Conservation (phyloP, 768 basidiomycete species). For the Pleurotus pulmonarius region DNA sequence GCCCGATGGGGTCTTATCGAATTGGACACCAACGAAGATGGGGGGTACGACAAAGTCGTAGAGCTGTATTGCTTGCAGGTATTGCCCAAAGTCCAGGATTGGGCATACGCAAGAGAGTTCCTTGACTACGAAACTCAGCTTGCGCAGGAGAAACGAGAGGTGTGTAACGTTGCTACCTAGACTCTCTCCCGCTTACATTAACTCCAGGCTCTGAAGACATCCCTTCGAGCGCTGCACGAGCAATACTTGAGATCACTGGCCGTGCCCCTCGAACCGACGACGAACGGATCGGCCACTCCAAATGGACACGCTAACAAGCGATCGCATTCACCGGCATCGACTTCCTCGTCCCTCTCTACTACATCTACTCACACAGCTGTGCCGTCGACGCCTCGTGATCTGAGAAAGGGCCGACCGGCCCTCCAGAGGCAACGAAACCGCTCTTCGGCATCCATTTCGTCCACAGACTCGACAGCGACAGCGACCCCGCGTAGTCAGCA, state of each 20-base stretch:
- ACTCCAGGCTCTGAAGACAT: constrained; percentile 33
- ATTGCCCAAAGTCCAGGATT: constrained; percentile 68
- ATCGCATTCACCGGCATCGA: constrained; percentile 47
- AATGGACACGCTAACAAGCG: constrained; percentile 18
- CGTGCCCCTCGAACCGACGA: background rate
- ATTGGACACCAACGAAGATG: constrained; percentile 31
- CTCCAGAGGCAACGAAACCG: constrained; percentile 1
- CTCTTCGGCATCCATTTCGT: constrained; percentile 30
- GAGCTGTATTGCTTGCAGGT: constrained; percentile 76
- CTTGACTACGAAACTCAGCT: constrained; percentile 71
- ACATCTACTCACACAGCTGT: constrained; percentile 71
- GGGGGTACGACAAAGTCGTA: constrained; percentile 67
- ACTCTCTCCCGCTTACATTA: constrained; percentile 10
- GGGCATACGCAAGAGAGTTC: constrained; percentile 79
- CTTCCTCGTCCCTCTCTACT: constrained; percentile 69
- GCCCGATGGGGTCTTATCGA: constrained; percentile 43
- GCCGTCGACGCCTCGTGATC: constrained; percentile 39
- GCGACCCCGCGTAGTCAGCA: constrained; percentile 25
- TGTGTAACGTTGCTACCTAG: constrained; percentile 23
- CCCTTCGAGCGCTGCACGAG: constrained; percentile 36
- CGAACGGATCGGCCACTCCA: constrained; percentile 4
- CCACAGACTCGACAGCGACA: constrained; percentile 35
- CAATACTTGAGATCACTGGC: constrained; percentile 31
- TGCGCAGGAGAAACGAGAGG: constrained; percentile 43
- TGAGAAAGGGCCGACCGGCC: constrained; percentile 19